phyloP scores from a whole-genome alignment of 176 grass and related monocot genomes.

The Lolium perenne region DNA sequence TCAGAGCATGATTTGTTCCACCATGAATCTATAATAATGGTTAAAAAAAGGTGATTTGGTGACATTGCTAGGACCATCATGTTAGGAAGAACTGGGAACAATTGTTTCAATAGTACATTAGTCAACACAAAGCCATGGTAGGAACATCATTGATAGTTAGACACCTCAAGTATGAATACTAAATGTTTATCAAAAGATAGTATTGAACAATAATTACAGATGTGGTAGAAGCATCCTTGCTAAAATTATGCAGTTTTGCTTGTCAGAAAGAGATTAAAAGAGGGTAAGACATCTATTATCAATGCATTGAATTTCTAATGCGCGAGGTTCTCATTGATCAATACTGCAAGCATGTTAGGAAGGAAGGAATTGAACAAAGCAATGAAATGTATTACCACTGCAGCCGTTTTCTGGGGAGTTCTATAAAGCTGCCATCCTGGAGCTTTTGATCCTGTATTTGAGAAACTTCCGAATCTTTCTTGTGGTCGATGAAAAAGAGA shows the following conservation, averaged over 20 bases:
- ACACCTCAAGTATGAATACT: background rate
- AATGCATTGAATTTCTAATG: background rate
- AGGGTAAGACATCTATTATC: constrained; percentile 3
- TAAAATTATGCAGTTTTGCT: constrained; percentile 21
- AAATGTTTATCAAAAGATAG: background rate
- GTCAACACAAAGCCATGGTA: background rate
- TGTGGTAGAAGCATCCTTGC: constrained; percentile 8
- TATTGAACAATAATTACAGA: background rate
- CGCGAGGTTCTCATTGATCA: constrained; percentile 12
- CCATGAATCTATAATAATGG: background rate
- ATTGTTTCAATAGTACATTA: too few relatives aligned
- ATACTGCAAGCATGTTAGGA: constrained; percentile 12
- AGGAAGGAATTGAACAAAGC: constrained; percentile 20
- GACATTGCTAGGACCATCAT: constrained; percentile 22
- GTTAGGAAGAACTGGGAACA: background rate
- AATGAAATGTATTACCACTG: constrained; percentile 71
- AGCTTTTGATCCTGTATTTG: constrained; percentile 79
- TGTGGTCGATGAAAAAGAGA: constrained; percentile 97
- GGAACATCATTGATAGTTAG: background rate
- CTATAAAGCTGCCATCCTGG: constrained; percentile 98
- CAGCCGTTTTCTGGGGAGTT: constrained; percentile 94
- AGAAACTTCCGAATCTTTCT: constrained; percentile 86
- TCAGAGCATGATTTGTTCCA: background rate
- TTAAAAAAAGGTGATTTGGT: constrained; percentile 27
- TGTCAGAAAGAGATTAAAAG: constrained; percentile 3